These are phyloP conservation scores for Aspergillus fumigatus DNA, from an alignment of 2,329 filamentous ascomycete species.

Conservation along the genomic window DNA sequence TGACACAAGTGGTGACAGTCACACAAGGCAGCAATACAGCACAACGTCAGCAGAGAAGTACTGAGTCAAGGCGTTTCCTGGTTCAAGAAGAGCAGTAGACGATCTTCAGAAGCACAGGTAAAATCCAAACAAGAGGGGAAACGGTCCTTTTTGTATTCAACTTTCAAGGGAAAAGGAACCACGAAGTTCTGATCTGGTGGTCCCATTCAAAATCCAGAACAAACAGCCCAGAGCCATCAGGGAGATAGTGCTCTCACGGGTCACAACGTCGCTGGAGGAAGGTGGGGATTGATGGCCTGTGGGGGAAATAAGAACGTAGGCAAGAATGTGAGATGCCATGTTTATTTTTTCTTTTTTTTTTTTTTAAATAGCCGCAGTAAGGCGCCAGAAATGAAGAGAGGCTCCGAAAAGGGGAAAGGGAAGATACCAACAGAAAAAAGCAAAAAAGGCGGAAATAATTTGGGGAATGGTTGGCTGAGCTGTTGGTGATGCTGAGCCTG, in stretches of 20 bases:
- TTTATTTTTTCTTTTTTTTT: neutral
- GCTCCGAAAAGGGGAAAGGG: neutral
- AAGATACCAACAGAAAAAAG: neutral
- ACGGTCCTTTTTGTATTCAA: conserved; percentile 1
- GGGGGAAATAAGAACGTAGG: conserved; percentile 7
- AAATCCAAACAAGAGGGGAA: conserved; percentile 8
- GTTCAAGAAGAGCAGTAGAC: neutral
- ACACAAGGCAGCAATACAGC: neutral
- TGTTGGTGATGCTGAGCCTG: neutral
- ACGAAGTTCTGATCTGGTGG: conserved; percentile 1
- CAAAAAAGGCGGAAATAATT: neutral
- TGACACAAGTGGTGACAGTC: neutral
- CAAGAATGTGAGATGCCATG: neutral
- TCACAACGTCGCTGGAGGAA: neutral
- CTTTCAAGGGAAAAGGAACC: neutral
- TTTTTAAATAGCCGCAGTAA: neutral
- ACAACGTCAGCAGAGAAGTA: neutral
- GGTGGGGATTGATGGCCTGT: conserved; percentile 12
- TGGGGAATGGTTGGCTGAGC: neutral
- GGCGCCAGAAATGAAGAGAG: neutral
- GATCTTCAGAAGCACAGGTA: conserved; percentile 9
- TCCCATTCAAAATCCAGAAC: conserved; percentile 4
- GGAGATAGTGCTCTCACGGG: conserved; percentile 2
- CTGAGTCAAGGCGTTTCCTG: neutral
- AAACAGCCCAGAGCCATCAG: conserved; percentile 6